Base-by-base conservation (phyloP, 805 yeast species). In the Sugiyamaella lignohabitans region DNA sequence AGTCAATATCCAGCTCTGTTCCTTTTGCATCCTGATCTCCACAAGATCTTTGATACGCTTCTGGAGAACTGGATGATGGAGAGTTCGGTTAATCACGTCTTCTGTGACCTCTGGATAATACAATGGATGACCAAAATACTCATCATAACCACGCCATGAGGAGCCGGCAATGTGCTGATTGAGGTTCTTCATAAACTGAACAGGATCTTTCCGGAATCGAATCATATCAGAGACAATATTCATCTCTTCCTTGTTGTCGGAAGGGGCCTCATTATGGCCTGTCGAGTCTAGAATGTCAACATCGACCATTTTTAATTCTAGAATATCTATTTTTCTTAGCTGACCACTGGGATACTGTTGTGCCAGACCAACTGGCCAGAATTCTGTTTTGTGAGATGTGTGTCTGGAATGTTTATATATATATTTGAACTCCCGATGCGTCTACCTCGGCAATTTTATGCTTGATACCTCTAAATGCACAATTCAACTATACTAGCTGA, bases 201-300 rank as follows among this genome's bases (percentile, higher is more conserved):
- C 47, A 16, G 72, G 72, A 46, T 59, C 53, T 40, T 65, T 64
- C 11, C 72, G 59, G 58, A 68, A 68, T 45, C 65, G 62, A 18
- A 56, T 56, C 49, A 62, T 58, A 35, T 60, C 63, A 36, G 49
- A 43, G 30, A 60, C 62, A 45, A 61, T 43, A 50, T 61, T 60
- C 32, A 45, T 19, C 22, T 45, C 48, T 10, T 21, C 20, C 6
- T 21, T 38, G 30, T 19, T 21, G 11, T 38, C 41, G 11, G 38
- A 10, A 35, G 38, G 38, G 20, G 38, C 18, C 20, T 16, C 38
- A 27, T 27, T 27, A 8, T 27, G 11, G 14, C 14, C 32, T 27
- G 8, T 14, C 8, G 14, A 8, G 6, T n/a, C 18, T 17, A 35
- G 11, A 11, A 35, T 10, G 11, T 35, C 38, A 14, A 35, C 38